These are phyloP conservation scores for Podospora australis DNA, from an alignment of 495 filamentous ascomycete genomes.

Conservation along the genomic window DNA sequence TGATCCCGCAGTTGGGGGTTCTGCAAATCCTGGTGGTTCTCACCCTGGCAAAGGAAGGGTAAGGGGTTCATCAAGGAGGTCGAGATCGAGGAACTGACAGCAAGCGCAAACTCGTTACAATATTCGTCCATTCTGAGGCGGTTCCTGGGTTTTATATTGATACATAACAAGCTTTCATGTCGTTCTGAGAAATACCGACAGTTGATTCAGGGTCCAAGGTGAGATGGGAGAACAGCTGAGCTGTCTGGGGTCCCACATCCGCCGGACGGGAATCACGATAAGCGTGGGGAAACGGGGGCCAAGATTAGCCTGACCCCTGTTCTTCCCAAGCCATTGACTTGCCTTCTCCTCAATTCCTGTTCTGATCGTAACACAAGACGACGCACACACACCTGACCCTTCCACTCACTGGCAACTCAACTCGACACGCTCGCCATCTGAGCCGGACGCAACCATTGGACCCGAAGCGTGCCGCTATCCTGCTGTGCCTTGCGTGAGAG, in stretches of 20 bases:
- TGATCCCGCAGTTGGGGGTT: background rate
- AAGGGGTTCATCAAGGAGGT: too few relatives aligned
- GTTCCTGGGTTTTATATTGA: too few relatives aligned
- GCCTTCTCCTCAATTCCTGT: too few relatives aligned
- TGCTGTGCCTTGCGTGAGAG: slow-evolving; percentile 20
- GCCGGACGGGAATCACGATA: slow-evolving; percentile 16
- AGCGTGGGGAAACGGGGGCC: slow-evolving; percentile 19
- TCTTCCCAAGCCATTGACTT: background rate
- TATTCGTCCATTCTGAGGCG: too few relatives aligned
- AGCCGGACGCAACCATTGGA: slow-evolving; percentile 21
- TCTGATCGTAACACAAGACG: slow-evolving; percentile 1
- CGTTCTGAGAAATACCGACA: too few relatives aligned
- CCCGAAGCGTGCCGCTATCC: slow-evolving; percentile 10
- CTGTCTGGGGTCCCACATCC: background rate
- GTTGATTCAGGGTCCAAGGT: slow-evolving; percentile 13
- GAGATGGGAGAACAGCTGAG: slow-evolving; percentile 5
- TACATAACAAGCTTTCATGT: too few relatives aligned
- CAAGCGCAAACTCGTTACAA: too few relatives aligned
- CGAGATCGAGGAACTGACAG: too few relatives aligned
- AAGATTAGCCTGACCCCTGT: background rate
- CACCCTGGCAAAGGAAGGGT: too few relatives aligned
- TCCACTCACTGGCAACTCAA: slow-evolving; percentile 6
- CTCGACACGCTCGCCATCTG: slow-evolving; percentile 17
- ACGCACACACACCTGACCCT: background rate
- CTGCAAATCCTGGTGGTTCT: background rate